These are phyloP conservation scores for Geranium brycei DNA, from an alignment of 345 rosid species.

Conservation along the genomic window DNA sequence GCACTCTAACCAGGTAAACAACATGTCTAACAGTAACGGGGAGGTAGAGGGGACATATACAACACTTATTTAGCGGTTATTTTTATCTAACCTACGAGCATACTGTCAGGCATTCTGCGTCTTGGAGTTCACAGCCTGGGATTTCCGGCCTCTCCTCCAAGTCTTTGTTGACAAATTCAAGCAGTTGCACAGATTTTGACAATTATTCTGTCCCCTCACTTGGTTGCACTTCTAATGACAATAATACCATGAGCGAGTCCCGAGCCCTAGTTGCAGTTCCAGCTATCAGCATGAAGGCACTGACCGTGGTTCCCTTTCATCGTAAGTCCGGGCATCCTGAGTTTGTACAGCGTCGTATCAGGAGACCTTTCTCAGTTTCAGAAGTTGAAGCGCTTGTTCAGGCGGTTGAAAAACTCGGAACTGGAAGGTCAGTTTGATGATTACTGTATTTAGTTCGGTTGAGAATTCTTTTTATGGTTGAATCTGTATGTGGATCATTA, in stretches of 20 bases:
- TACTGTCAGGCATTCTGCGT: not conserved
- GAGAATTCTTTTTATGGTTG: not conserved
- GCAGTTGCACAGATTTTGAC: conserved; percentile 26
- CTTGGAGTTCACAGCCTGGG: conserved; percentile 3
- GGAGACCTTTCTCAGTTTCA: conserved; percentile 92
- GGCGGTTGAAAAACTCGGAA: conserved; percentile 87
- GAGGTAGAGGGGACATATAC: no score
- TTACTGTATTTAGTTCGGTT: no score
- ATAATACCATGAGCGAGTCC: conserved; percentile 35
- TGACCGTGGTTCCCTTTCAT: conserved; percentile 55
- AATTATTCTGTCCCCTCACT: conserved; percentile 28
- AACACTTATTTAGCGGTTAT: not conserved
- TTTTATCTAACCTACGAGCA: not conserved
- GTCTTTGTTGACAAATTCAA: conserved; percentile 17
- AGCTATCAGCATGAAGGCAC: conserved; percentile 33
- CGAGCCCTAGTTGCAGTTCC: conserved; percentile 65
- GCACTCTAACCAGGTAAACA: conserved; percentile 33
- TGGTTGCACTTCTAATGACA: conserved; percentile 26
- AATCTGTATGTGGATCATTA: not conserved
- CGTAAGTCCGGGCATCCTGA: conserved; percentile 58
- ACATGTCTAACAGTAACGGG: no score
- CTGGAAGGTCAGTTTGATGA: conserved; percentile 54
- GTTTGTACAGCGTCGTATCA: conserved; percentile 73
- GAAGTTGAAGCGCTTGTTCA: conserved; percentile 93
- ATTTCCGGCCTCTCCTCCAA: conserved; percentile 26